Conservation (phyloP, 805 yeast species). For the Metschnikowia anglica region DNA sequence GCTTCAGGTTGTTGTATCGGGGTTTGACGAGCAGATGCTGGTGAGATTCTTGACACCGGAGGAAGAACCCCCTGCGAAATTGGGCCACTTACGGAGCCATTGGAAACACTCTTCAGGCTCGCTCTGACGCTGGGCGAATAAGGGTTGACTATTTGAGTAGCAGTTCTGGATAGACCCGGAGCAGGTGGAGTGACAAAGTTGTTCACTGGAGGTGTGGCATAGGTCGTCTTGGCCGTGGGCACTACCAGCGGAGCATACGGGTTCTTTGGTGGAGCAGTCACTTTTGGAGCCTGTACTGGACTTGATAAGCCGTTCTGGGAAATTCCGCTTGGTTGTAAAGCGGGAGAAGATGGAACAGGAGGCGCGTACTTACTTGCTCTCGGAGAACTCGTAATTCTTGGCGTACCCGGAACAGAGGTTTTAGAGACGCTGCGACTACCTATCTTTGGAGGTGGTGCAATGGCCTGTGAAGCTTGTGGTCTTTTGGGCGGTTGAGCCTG, state of each 20-base stretch:
- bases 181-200: conserved; percentile 19
- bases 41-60: conserved; percentile 7
- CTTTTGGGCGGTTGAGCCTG: conserved; percentile 12
- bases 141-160: conserved; percentile 15
- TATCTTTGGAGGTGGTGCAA: conserved; percentile 18
- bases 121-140: conserved; percentile 15
- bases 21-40: conserved; percentile 6
- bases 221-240: conserved; percentile 26
- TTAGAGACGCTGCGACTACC: conserved; percentile 11
- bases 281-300: conserved; percentile 14
- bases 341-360: conserved; percentile 25
- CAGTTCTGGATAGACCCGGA: conserved; percentile 2
- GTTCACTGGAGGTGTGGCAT: conserved; percentile 33
- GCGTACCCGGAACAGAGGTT: conserved; percentile 12
- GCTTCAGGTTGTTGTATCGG: conserved; percentile 3
- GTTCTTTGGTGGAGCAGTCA: conserved; percentile 23
- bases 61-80: conserved; percentile 10
- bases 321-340: conserved; percentile 31
- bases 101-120: conserved; percentile 7
- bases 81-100: conserved; percentile 9
- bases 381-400: conserved; percentile 10
- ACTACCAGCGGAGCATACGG: conserved; percentile 27
- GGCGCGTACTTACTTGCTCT: conserved; percentile 20
- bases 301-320: conserved; percentile 28
- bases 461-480: conserved; percentile 14